Evolutionary conservation across 345 rosid species (phyloP).

Genomic region (sweet orange (Citrus sinensis)): DVS_A1.0 CM039161.1:2953001-2953500

Average conservation of each 20-base stretch:
- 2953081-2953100: slow-evolving; percentile 22
- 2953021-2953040: slow-evolving; percentile 98
- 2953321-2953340: not conserved
- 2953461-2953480: not conserved
- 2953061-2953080: slow-evolving; percentile 9
- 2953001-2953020: slow-evolving; percentile 85
- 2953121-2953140: slow-evolving; percentile 19
- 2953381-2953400: not conserved
- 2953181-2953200: not conserved
- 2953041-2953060: not conserved
- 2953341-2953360: not conserved
- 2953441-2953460: not conserved
- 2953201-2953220: not conserved
- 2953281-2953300: no score
- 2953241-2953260: slow-evolving; percentile 13
- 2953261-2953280: slow-evolving; percentile 10
- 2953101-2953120: slow-evolving; percentile 15
- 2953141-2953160: slow-evolving; percentile 21
- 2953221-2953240: slow-evolving; percentile 4
- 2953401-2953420: not conserved
- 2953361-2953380: not conserved
- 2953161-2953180: not conserved
- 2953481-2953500: not conserved
- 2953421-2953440: not conserved
- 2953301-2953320: no score